A percentile compares a stretch with the other conserved stretches of the same genome.
These are phyloP conservation scores for Nepenthes mirabilis DNA, from an alignment of 148 eudicot genomes.

Conservation along the genomic window DNA sequence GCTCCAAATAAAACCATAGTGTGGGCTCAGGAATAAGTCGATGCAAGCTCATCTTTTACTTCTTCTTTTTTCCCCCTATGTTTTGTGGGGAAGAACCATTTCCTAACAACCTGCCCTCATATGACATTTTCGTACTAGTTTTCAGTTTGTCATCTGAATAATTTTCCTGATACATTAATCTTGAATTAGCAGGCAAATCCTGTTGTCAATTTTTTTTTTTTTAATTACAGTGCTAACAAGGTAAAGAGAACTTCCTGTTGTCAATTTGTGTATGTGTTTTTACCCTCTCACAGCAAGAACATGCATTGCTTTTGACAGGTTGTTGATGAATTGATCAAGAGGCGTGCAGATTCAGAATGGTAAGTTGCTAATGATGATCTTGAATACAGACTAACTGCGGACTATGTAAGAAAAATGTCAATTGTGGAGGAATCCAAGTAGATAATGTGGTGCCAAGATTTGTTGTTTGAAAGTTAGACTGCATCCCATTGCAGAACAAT, in stretches of 20 bases:
- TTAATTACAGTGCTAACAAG: too few species aligned
- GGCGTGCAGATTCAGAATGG: constrained; percentile 77
- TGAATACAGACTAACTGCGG: not conserved
- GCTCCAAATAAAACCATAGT: too few species aligned
- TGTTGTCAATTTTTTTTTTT: too few species aligned
- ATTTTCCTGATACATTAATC: not conserved
- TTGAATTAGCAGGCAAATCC: too few species aligned
- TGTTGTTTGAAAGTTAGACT: not conserved
- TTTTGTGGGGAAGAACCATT: too few species aligned
- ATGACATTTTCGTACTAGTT: not conserved
- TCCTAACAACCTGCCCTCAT: not conserved
- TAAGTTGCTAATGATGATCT: constrained; percentile 12
- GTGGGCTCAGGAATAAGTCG: too few species aligned
- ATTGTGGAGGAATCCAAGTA: too few species aligned
- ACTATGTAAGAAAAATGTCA: not conserved
- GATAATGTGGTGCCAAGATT: not conserved
- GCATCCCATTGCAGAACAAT: not conserved
- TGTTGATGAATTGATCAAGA: constrained; percentile 66
- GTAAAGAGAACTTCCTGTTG: too few species aligned
- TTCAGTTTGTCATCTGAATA: not conserved
- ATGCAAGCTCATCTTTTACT: too few species aligned
- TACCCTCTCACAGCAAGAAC: too few species aligned
- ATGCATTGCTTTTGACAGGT: constrained; percentile 30
- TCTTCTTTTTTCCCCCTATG: too few species aligned
- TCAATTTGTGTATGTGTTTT: not conserved